A percentile compares a stretch with the other conserved stretches of the same genome.
Conservation (phyloP, 108 stramenopile species). For the Cylindrotheca closterium region DNA sequence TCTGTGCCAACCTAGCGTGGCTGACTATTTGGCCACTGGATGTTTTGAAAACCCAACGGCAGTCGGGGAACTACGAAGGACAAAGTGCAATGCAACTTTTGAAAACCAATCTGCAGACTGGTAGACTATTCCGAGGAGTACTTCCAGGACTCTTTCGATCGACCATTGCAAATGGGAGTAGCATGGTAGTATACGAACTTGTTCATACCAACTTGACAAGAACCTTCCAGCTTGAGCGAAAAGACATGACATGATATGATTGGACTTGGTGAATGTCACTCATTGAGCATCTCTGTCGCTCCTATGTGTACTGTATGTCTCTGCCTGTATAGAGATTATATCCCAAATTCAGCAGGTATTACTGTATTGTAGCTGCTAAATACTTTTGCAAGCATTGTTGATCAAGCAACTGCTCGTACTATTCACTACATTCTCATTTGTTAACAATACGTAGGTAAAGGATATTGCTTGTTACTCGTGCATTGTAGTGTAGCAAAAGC, state of each 20-base stretch:
- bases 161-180: slow-evolving; percentile 71
- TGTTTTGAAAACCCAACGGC: slow-evolving; percentile 74
- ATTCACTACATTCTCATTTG: too few species aligned
- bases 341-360: too few species aligned
- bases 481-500: too few species aligned
- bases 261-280: too few species aligned
- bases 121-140: slow-evolving; percentile 68
- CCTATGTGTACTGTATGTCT: too few species aligned
- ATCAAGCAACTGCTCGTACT: too few species aligned
- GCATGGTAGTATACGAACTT: slow-evolving; percentile 79
- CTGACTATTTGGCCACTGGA: slow-evolving; percentile 81
- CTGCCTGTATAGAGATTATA: too few species aligned
- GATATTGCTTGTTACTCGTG: too few species aligned
- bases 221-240: slow-evolving; percentile 27
- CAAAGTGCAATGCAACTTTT: slow-evolving; percentile 31
- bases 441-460: too few species aligned
- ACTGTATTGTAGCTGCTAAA: too few species aligned
- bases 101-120: slow-evolving; percentile 43
- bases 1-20: slow-evolving; percentile 84
- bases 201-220: slow-evolving; percentile 27
- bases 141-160: slow-evolving; percentile 63
- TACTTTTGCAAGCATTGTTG: too few species aligned
- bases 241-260: slow-evolving; percentile 30
- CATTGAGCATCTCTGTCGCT: too few species aligned
- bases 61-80: slow-evolving; percentile 62